Evolutionary conservation across 345 rosid species (phyloP).

Genomic region (Mangifera indica): DNA sequence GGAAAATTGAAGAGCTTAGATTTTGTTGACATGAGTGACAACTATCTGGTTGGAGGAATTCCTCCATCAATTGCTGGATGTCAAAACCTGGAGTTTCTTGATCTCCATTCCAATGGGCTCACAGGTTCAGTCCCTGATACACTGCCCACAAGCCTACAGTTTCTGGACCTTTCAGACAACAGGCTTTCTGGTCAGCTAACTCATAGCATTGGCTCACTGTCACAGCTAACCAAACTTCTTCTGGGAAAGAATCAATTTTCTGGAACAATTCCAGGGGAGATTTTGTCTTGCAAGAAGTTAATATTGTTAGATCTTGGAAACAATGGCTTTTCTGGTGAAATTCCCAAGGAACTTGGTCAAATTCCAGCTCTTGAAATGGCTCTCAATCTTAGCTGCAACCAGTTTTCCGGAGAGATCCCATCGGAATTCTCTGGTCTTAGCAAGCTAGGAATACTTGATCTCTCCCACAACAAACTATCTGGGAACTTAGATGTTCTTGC

Average conservation of each 20-base stretch:
- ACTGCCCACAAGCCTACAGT: constrained; percentile 64
- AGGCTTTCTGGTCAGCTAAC: constrained; percentile 60
- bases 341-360: constrained; percentile 76
- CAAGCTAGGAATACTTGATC: constrained; percentile 71
- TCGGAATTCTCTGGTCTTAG: constrained; percentile 63
- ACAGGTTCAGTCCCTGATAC: constrained; percentile 62
- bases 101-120: constrained; percentile 77
- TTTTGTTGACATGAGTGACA: constrained; percentile 71
- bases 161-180: constrained; percentile 72
- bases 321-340: constrained; percentile 67
- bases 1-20: constrained; percentile 62
- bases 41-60: constrained; percentile 62
- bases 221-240: constrained; percentile 70
- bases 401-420: constrained; percentile 69
- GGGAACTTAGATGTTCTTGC: constrained; percentile 68
- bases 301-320: constrained; percentile 73
- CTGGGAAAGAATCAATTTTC: constrained; percentile 66
- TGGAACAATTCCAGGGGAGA: constrained; percentile 68
- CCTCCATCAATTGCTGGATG: constrained; percentile 63
- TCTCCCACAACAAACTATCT: constrained; percentile 71
- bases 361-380: constrained; percentile 76
- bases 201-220: constrained; percentile 58
- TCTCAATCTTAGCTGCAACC: constrained; percentile 83
- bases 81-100: constrained; percentile 62
- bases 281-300: constrained; percentile 64